phyloP scores from a whole-genome alignment of 768 basidiomycete species.

The Suillus clintonianus region DNA sequence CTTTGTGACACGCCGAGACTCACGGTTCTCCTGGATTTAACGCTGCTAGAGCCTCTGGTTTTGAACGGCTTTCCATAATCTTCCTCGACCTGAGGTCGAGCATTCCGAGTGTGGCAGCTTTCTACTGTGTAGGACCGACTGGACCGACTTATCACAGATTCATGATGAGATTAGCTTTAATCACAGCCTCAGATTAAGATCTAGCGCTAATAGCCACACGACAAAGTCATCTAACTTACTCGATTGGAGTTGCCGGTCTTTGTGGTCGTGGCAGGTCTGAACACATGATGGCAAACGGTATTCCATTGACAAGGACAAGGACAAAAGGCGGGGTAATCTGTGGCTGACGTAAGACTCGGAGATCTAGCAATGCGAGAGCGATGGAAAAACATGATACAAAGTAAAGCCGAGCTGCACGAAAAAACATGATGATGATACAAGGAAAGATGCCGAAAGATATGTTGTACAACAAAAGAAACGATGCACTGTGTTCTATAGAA shows the following conservation, averaged over 20 bases:
- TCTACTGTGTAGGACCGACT: background rate
- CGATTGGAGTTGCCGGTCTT: background rate
- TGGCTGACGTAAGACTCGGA: background rate
- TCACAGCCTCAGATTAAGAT: conserved; percentile 2
- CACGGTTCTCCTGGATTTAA: background rate
- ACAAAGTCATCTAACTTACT: background rate
- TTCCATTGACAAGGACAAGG: background rate
- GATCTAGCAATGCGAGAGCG: background rate
- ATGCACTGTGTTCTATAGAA: conserved; percentile 19
- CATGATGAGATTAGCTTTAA: background rate
- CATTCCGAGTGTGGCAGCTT: background rate
- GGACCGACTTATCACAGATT: background rate
- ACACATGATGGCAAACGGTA: background rate
- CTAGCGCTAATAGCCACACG: background rate
- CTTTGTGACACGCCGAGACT: background rate
- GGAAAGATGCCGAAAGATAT: conserved; percentile 7
- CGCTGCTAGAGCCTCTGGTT: background rate
- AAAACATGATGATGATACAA: conserved; percentile 7
- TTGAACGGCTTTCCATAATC: too few species aligned
- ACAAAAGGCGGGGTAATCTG: background rate
- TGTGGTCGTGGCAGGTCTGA: background rate
- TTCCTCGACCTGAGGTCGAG: background rate
- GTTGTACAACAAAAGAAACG: conserved; percentile 9
- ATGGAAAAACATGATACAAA: conserved; percentile 3
- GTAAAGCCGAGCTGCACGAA: background rate